Percentiles rank a stretch among this genome's conserved stretches.
These are phyloP conservation scores for Centella asiatica DNA, from an alignment of 129 eudicot genomes.

Conservation along the genomic window DNA sequence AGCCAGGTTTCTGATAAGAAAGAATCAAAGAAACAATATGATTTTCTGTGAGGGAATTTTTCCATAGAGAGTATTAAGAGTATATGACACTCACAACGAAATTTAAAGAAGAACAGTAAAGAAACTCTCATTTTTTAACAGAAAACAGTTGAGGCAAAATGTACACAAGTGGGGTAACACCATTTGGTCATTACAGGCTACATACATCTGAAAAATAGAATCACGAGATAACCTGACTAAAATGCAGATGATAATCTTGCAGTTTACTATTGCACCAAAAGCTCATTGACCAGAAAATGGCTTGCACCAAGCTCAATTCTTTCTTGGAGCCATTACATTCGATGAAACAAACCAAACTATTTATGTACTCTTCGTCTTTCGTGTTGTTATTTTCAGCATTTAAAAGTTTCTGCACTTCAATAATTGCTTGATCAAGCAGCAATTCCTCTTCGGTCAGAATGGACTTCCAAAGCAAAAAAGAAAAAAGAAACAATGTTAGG, in stretches of 20 bases:
- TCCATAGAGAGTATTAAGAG: neutral
- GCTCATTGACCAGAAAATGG: slow-evolving; percentile 52
- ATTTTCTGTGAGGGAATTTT: slow-evolving; percentile 5
- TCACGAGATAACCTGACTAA: slow-evolving; percentile 60
- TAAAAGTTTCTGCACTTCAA: slow-evolving; percentile 51
- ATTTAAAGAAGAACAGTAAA: neutral
- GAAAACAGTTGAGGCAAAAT: neutral
- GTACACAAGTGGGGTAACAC: too few species aligned
- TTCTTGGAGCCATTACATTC: slow-evolving; percentile 25
- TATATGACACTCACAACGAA: too few species aligned
- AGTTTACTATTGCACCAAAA: slow-evolving; percentile 66
- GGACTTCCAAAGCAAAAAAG: slow-evolving; percentile 48
- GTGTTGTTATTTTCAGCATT: slow-evolving; percentile 29
- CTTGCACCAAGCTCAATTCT: slow-evolving; percentile 49
- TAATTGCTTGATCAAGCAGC: slow-evolving; percentile 59
- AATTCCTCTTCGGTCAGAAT: slow-evolving; percentile 47
- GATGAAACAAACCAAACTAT: slow-evolving; percentile 34
- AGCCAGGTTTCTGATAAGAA: slow-evolving; percentile 43
- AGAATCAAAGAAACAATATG: slow-evolving; percentile 11
- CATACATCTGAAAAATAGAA: neutral
- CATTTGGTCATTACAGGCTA: too few species aligned
- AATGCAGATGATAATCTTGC: slow-evolving; percentile 84
- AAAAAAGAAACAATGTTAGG: slow-evolving; percentile 22
- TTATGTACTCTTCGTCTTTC: slow-evolving; percentile 40
- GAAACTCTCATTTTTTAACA: neutral